A percentile compares a stretch with the other conserved stretches of the same genome.
These are phyloP conservation scores for Neurospora sp. DNA, from an alignment of 495 filamentous ascomycete genomes.

Conservation along the genomic window DNA sequence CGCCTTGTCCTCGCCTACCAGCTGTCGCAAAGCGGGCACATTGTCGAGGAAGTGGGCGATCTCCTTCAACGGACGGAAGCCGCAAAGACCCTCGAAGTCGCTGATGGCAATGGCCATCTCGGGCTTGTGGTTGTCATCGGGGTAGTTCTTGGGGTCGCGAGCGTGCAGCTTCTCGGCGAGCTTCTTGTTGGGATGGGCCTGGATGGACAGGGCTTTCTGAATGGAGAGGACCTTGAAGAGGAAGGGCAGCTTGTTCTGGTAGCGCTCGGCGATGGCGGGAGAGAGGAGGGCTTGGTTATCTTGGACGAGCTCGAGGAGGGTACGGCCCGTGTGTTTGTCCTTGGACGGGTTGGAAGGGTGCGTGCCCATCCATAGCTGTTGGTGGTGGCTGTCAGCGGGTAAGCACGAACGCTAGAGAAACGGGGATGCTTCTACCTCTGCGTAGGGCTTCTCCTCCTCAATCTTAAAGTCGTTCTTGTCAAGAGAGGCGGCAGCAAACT, in stretches of 20 bases:
- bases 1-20: conserved; percentile 64
- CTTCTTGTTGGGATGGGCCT: conserved; percentile 97
- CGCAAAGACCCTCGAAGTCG: conserved; percentile 89
- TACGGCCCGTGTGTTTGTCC: conserved; percentile 73
- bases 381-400: conserved; percentile 1
- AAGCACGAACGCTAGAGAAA: too few species aligned
- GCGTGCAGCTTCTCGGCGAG: conserved; percentile 83
- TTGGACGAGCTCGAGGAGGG: conserved; percentile 80
- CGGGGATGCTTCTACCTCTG: too few species aligned
- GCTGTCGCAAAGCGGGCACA: conserved; percentile 59
- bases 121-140: conserved; percentile 98
- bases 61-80: conserved; percentile 81
- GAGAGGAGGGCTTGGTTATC: conserved; percentile 79
- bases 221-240: conserved; percentile 96
- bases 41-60: conserved; percentile 76
- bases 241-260: conserved; percentile 66
- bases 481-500: conserved; percentile 69
- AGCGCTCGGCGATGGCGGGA: conserved; percentile 52
- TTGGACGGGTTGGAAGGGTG: conserved; percentile 92
- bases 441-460: conserved; percentile 75
- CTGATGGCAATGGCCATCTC: conserved; percentile 99
- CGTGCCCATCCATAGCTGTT: conserved; percentile 96
- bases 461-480: conserved; percentile 55
- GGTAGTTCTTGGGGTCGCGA: conserved; percentile 86
- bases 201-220: conserved; percentile 88